Evolutionary conservation across 1,284 basidiomycete species (phyloP).

Genomic region (Fomes fomentarius): DNA sequence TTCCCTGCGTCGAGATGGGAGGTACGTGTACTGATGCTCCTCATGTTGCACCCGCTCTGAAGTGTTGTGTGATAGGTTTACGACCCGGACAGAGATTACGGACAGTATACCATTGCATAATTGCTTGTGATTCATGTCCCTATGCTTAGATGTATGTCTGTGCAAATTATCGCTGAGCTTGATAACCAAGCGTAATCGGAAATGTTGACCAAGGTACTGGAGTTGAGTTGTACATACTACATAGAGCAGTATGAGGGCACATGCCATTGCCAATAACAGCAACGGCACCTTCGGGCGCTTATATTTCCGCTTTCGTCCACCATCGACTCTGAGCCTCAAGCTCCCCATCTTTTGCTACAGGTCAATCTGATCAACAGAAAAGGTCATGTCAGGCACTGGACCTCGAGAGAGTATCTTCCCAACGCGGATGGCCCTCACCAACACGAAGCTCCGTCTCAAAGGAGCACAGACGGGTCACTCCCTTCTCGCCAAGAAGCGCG

Average conservation of each 20-base stretch:
- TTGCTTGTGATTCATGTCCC: background rate
- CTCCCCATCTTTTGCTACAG: background rate
- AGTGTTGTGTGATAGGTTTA: conserved; percentile 61
- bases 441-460: conserved; percentile 92
- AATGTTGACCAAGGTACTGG: too few relatives aligned
- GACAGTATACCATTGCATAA: conserved; percentile 81
- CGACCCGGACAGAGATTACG: conserved; percentile 90
- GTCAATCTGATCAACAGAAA: background rate
- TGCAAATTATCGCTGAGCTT: too few relatives aligned
- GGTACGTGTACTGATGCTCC: conserved; percentile 48
- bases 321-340: background rate
- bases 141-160: too few relatives aligned
- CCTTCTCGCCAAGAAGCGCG: conserved; percentile 95
- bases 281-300: conserved; percentile 1
- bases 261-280: background rate
- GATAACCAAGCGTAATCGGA: too few relatives aligned
- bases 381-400: conserved; percentile 83
- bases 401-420: conserved; percentile 93
- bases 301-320: conserved; percentile 8
- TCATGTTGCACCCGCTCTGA: background rate
- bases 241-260: too few relatives aligned
- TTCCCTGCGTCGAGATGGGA: conserved; percentile 97
- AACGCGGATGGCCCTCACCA: conserved; percentile 92
- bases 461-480: conserved; percentile 98
- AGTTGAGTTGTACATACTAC: too few relatives aligned